Evolutionary conservation across 768 basidiomycete species (phyloP), one percentile per base, ranked within the genome.

Genomic region (Podaxis mareebaensis): DNA sequence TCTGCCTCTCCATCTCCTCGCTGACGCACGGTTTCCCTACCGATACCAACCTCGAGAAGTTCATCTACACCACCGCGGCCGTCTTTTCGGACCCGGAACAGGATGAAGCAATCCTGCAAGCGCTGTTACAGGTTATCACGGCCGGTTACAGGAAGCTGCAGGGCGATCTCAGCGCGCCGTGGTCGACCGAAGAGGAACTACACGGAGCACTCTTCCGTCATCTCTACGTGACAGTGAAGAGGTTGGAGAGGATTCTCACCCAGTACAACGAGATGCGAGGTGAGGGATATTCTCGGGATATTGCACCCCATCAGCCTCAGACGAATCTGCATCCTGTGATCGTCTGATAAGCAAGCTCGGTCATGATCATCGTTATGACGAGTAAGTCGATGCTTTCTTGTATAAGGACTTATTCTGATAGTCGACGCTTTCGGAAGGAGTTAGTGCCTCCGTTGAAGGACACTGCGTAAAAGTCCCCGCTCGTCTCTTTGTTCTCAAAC

Each of bases 31-130:
- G 61, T 17, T 63, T 63, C 30, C 61, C 61, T 15, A 13, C 54
- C 20, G 46, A 63, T 22, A 33, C 20, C 3, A 63, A 63, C 46
- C 54, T 63, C 17, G 54, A 49, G 17, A 63, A 63, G 30, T 63
- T 63, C 52, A 56, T 63, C n/a, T 57, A 63, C 48, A 36, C 61
- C 11, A 63, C 61, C 46, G 61, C 61, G 17, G 61, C 61, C 39
- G 61, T 63, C 46, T 63, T 63, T 7, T 63, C 61, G 4, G 61
- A 63, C 24, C 61, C 61, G 20, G 54, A 63, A n/a, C 61, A 63
- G 20, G 61, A 63, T 12, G 54, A 63, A 38, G n/a, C 55, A 1
- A 22, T 63, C 3, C 22, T 63, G 4, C 42, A 38, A 5, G 46
- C 61, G 7, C 13, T 63, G 8, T n/a, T 63, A 13, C 54, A 57